Evolutionary conservation across 139 green algal species (phyloP).

Genomic region (Tetradesmus obliquus): DNA sequence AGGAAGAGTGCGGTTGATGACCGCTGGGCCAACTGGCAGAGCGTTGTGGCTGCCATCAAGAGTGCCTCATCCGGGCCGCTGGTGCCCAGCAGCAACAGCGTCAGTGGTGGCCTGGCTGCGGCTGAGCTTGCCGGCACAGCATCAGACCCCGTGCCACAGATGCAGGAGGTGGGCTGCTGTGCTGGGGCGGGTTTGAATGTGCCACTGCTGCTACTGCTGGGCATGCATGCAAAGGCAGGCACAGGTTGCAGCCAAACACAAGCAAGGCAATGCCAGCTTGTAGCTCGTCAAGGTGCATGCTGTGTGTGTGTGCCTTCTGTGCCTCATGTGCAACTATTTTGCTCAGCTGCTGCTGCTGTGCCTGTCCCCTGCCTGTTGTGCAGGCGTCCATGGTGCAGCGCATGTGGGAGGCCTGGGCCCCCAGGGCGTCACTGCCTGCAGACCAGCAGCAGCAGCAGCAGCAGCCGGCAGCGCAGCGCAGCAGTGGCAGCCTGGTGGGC

Average conservation of each 20-base stretch:
- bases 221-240: background rate
- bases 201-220: background rate
- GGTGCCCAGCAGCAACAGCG: background rate
- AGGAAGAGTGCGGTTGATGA: background rate
- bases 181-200: background rate
- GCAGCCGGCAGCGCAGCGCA: background rate
- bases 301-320: background rate
- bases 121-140: background rate
- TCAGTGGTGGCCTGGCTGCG: background rate
- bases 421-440: conserved; percentile 4
- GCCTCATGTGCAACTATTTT: no score
- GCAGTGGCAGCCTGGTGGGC: background rate
- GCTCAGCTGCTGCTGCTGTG: background rate
- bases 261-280: no score
- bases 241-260: no score
- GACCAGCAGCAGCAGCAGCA: background rate
- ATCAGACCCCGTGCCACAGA: background rate
- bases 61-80: background rate
- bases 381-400: conserved; percentile 44
- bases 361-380: background rate
- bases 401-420: conserved; percentile 48
- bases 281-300: background rate
- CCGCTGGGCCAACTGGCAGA: conserved; percentile 14
- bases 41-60: background rate
- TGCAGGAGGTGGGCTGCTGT: conserved; percentile 5